Base-by-base conservation (phyloP, 345 rosid genomes). In the Eucalyptus curtisii region DNA sequence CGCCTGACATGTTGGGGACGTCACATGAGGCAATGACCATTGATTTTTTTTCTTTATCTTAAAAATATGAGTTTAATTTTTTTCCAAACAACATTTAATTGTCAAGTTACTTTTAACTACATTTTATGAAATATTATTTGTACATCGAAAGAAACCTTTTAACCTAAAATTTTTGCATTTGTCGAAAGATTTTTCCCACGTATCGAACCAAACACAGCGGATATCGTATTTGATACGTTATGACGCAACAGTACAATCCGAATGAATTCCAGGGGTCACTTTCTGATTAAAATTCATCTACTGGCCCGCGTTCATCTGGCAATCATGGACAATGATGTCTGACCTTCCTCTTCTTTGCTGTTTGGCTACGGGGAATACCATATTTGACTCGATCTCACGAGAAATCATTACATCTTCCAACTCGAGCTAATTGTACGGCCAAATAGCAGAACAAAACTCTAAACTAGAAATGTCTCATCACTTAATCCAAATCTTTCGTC, bases 1-100 rank as follows among this genome's bases (percentile, higher is more conserved):
- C 0, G 24, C 25, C 5, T 7, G 4, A 52, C 9, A 1, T 50
- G 55, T 17, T 17, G 22, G 17, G 22, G 8, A 52, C 0, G 0
- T 52, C 24, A 52, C 57, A 52, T 20, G 57, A 19, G 25, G 57
- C 10, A 52, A 7, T 52, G 10, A 9, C 61, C 0, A 12, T 22
- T 10, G 61, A 55, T 55, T 55, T 4, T 9, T 24, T 55, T 55
- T 2, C n/a, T 55, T 55, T 55, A 4, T 10, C 9, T 10, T 24
- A 4, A 12, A 55, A 55, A 55, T 55, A 55, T 55, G 0, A 3
- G 4, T 24, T 24, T 55, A 24, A 55, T 9, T 53, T 15, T 20
- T 53, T 53, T 53, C 59, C 59, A 53, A 53, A 53, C 59, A 53
- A 53, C 5, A 20, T 53, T 20, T 53, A 17, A 20, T 53, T 53